Base-by-base conservation (phyloP, 2,329 filamentous ascomycete genomes). In the Pyrenochaeta sp. region DNA sequence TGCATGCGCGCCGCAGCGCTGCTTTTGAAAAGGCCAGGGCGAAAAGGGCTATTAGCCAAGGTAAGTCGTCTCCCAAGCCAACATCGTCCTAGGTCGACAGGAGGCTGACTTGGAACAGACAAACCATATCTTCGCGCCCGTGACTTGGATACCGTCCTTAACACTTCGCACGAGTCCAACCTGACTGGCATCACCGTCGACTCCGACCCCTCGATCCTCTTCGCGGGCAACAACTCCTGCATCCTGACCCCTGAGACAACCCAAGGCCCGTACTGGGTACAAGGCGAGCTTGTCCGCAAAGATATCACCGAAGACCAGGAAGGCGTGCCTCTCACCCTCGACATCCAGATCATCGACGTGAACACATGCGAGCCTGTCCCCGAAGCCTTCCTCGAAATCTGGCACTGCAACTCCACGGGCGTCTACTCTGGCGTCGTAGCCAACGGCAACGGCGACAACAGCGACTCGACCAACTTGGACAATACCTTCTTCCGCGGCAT, bases 281-380 rank as follows among this genome's bases (percentile, higher is more conserved):
- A 69, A 14, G 81, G 80, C 20, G 79, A 83, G 58, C 72, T 75
- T 36, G 62, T 83, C 44, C 75, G 80, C 18, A 51, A 69, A 20
- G 67, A 83, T 51, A 63, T 83, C 24, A 72, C 68, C 11, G 78
- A 81, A 30, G 66, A 68, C 10, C 72, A 82, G 58, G 48, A 56
- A 7, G 81, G 80, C 34, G 69, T 83, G 17, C 72, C 74, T 15
- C 62, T 82, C 24, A 73, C 73, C 3, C 61, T 82, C 8, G 78
- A 81, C 53, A 73, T 80, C 48, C 80, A 82, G 61, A 70, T 83
- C 41, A 72, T 82, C 38, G 80, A 83, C 47, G 72, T 80, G 23
- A 69, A 74, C 30, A 82, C 79, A 3, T 83, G 81, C 65, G 67
- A 80, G 56, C 74, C 77, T 6, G 72, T 82, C 1, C 52, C 75